Percentiles rank a stretch among this genome's conserved stretches.
These are phyloP conservation scores for Tothia fuscella DNA, from an alignment of 2,329 filamentous ascomycete species.

Conservation along the genomic window DNA sequence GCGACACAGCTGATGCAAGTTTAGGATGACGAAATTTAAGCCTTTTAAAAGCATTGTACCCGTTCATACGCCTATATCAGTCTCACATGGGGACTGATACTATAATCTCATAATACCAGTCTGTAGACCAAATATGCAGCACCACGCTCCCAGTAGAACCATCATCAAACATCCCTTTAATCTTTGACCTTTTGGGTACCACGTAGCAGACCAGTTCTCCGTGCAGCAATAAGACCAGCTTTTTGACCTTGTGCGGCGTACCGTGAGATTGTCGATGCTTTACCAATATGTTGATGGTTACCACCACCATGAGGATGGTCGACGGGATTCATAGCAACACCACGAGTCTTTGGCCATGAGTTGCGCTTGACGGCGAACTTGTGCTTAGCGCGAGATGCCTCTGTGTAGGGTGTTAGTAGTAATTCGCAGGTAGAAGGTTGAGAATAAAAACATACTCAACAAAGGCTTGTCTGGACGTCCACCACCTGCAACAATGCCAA, in stretches of 20 bases:
- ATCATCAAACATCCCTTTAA: conserved; percentile 18
- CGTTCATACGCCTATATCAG: conserved; percentile 6
- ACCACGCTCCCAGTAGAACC: conserved; percentile 6
- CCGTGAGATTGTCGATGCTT: conserved; percentile 97
- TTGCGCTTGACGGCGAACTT: conserved; percentile 99
- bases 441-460: no score
- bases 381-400: conserved; percentile 99
- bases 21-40: no score
- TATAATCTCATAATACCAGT: no score
- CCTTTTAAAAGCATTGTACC: conserved; percentile 4
- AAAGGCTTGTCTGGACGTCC: conserved; percentile 99
- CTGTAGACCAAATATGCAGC: conserved; percentile 1
- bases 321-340: conserved; percentile 99
- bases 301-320: conserved; percentile 73
- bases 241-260: conserved; percentile 98
- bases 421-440: conserved; percentile 38
- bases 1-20: no score
- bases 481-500: conserved; percentile 98
- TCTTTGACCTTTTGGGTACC: conserved; percentile 99
- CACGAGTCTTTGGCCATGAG: conserved; percentile 99
- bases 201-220: conserved; percentile 98
- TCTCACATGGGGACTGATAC: no score
- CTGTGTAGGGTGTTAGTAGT: conserved; percentile 3
- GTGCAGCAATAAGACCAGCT: conserved; percentile 99
- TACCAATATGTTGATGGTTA: conserved; percentile 99